Conservation (phyloP, 495 filamentous ascomycete genomes). For the Copromyces sp. region DNA sequence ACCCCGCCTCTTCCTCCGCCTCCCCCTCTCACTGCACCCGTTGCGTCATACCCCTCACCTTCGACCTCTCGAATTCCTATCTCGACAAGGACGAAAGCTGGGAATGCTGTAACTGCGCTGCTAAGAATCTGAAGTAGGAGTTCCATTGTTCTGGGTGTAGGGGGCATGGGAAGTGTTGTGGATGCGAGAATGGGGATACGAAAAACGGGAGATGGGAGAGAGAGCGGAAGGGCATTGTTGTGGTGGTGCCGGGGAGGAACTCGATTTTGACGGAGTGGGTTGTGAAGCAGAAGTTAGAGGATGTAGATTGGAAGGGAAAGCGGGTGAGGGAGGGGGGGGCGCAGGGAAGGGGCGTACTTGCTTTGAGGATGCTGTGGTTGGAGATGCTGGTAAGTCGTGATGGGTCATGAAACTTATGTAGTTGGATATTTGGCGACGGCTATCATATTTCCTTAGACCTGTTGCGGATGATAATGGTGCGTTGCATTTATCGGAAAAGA, state of each 20-base stretch:
- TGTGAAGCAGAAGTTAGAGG: background rate
- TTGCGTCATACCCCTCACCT: background rate
- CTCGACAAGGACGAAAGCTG: background rate
- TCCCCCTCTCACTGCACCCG: background rate
- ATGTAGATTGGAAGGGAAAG: background rate
- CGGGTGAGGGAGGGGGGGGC: background rate
- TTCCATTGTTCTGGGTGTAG: conserved; percentile 3
- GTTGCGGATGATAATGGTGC: background rate
- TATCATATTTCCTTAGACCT: background rate
- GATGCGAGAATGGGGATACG: background rate
- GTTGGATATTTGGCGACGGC: background rate
- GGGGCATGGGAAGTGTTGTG: background rate
- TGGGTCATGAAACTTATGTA: background rate
- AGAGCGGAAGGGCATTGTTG: background rate
- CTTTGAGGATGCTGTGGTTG: background rate
- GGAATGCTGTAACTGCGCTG: conserved; percentile 9
- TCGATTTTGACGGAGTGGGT: background rate
- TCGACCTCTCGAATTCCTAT: background rate
- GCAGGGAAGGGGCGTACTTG: background rate
- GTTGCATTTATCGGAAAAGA: background rate
- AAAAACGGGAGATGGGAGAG: background rate
- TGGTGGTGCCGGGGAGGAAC: background rate
- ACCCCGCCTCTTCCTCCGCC: background rate
- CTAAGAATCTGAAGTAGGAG: background rate
- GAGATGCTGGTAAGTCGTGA: background rate